Conservation (phyloP, 805 yeast genomes). For the Spencermartinsiella europaea region DNA sequence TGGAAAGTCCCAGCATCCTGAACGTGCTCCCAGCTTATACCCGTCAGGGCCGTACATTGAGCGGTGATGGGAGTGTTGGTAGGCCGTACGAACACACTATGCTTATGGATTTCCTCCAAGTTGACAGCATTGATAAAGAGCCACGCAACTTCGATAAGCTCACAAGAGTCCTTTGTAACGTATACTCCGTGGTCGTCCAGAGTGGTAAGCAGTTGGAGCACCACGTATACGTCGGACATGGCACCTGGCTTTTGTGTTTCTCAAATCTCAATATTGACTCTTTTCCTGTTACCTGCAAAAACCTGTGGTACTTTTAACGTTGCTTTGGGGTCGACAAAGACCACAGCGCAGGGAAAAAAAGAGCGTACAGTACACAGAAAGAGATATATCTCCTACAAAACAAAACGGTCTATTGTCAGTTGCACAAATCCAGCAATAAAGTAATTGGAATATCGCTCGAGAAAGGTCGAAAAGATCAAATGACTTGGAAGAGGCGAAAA, state of each 20-base stretch:
- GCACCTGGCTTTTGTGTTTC: too few relatives aligned
- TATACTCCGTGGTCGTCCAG: conserved; percentile 58
- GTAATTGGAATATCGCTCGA: too few relatives aligned
- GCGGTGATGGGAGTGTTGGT: conserved; percentile 62
- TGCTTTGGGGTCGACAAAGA: too few relatives aligned
- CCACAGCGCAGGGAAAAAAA: too few relatives aligned
- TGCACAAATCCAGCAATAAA: too few relatives aligned
- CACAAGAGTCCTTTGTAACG: conserved; percentile 62
- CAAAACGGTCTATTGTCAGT: too few relatives aligned
- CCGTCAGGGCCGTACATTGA: conserved; percentile 38
- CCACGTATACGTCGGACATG: conserved; percentile 39
- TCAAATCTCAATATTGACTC: too few relatives aligned
- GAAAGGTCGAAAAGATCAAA: neutral
- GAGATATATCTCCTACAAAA: too few relatives aligned
- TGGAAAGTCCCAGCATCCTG: conserved; percentile 53
- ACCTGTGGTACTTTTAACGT: too few relatives aligned
- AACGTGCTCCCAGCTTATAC: conserved; percentile 58
- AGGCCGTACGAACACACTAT: conserved; percentile 52
- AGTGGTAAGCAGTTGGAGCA: conserved; percentile 58
- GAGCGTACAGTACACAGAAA: too few relatives aligned
- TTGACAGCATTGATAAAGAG: conserved; percentile 50
- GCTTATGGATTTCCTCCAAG: conserved; percentile 39
- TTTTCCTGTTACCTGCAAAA: too few relatives aligned
- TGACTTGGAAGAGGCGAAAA: neutral
- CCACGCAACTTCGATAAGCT: conserved; percentile 67